Evolutionary conservation across 306 rosid species (phyloP), one percentile per base, ranked within the genome.

Genomic region (Erythrophleum fordii): DNA sequence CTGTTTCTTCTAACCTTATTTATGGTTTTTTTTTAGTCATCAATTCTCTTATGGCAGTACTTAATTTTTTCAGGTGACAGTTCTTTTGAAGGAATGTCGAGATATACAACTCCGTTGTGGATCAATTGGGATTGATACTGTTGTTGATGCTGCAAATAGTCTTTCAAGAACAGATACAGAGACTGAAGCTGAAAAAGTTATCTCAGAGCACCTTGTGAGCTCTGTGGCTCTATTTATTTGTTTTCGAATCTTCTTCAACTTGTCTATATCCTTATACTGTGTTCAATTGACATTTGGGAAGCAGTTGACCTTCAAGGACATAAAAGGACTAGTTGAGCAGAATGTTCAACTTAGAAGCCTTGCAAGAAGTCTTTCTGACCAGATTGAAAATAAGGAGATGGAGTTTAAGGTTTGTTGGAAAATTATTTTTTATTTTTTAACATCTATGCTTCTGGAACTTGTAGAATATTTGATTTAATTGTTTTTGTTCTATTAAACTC

Each of bases 261-360:
- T 14, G 4, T 69, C 18, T 28, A 51, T 80, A 29, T 42, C 49
- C 23, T 44, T 77, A n/a, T 77, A 60, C 46, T 5, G 14, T 81
- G 14, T 44, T 62, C 22, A 52, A 20, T 74, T 81, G 44, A 55
- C 75, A 52, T 58, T 68, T 83, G 68, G 83, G 59, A 51, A 31
- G 73, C 92, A 95, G 99, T 81, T 95, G 88, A 95, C 98, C 73
- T 95, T 93, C 84, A 95, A 95, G 94, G 99, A 93, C 82, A 95
- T 95, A 59, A 91, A 89, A 85, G 97, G 97, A 86, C 85, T 95
- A 46, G 99, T 95, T 78, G 93, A 91, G 91, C 98, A 93, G 89
- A 95, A 93, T 83, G 92, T 62, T 11, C 97, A 93, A 90, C 97
- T 95, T 58, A 77, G 99, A 87, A 89, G 94, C 75, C 96, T 93